Conservation (phyloP, 139 green algal species). For the Chlamydomonas sphaeroides region DNA sequence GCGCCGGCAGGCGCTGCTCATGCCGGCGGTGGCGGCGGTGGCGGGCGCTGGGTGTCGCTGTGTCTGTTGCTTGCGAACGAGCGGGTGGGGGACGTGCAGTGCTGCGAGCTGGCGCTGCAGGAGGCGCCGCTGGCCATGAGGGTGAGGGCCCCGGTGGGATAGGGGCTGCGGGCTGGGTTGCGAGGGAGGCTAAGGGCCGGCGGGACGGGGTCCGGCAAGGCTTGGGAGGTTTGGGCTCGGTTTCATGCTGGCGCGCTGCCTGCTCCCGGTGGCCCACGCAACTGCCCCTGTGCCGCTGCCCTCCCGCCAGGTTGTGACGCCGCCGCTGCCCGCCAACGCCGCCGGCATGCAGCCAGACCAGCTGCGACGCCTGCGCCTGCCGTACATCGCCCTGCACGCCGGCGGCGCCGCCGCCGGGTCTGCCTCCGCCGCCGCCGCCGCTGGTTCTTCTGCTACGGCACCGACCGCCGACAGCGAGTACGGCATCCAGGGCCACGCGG, state of each 20-base stretch:
- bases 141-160: not conserved
- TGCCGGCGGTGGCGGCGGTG: too few relatives aligned
- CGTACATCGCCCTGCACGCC: slow-evolving; percentile 7
- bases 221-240: too few relatives aligned
- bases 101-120: slow-evolving; percentile 12
- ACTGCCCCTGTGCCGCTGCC: too few relatives aligned
- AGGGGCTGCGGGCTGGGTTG: too few relatives aligned
- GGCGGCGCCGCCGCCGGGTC: not conserved
- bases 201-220: not conserved
- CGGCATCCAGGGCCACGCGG: not conserved
- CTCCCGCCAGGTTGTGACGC: not conserved
- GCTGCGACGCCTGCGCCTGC: not conserved
- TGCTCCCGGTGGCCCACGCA: too few relatives aligned
- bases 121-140: slow-evolving; percentile 3
- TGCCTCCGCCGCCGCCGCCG: too few relatives aligned
- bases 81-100: not conserved
- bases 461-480: too few relatives aligned
- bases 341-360: not conserved
- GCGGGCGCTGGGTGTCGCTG: too few relatives aligned
- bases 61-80: slow-evolving; percentile 17
- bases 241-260: too few relatives aligned
- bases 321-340: not conserved
- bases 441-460: not conserved
- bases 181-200: too few relatives aligned
- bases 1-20: too few relatives aligned